Percentiles rank a stretch among this genome's conserved stretches.
phyloP scores from a whole-genome alignment of 1,284 basidiomycete species.

The Melampsora medusae region DNA sequence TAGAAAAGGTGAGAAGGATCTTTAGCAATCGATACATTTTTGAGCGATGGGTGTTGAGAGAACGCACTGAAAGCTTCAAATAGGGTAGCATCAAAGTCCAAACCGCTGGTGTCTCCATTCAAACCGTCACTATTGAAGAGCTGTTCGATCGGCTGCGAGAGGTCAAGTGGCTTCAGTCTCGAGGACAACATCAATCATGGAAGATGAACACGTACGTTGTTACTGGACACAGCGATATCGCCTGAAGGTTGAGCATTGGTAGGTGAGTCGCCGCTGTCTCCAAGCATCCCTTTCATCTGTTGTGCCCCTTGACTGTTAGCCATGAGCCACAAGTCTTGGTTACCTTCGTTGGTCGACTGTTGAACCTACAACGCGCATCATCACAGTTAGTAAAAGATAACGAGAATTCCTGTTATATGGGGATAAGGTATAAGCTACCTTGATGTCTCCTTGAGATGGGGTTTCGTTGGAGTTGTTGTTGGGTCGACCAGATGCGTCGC shows the following conservation, averaged over 20 bases:
- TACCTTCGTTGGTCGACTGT: background rate
- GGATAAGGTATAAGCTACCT: background rate
- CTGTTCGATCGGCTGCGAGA: conserved; percentile 30
- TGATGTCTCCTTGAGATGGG: background rate
- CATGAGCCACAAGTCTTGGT: conserved; percentile 8
- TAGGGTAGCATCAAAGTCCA: conserved; percentile 27
- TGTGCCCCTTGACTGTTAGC: conserved; percentile 2
- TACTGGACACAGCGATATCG: background rate
- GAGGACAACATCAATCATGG: no score
- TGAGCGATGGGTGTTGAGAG: no score
- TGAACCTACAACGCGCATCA: background rate
- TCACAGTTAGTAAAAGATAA: no score
- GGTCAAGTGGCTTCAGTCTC: no score
- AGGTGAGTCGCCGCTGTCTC: background rate
- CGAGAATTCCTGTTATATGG: no score
- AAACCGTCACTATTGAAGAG: conserved; percentile 5
- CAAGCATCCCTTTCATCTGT: conserved; percentile 22
- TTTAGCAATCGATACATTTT: no score
- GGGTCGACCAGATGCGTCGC: no score
- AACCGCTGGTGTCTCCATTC: conserved; percentile 6
- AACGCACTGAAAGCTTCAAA: conserved; percentile 42
- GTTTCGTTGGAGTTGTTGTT: background rate
- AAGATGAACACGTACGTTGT: background rate
- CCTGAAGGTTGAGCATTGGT: background rate
- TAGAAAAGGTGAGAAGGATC: background rate